Percentiles rank a stretch among this genome's conserved stretches.
phyloP scores from a whole-genome alignment of 2,329 filamentous ascomycete genomes.

The Chaetothyriales sp. region DNA sequence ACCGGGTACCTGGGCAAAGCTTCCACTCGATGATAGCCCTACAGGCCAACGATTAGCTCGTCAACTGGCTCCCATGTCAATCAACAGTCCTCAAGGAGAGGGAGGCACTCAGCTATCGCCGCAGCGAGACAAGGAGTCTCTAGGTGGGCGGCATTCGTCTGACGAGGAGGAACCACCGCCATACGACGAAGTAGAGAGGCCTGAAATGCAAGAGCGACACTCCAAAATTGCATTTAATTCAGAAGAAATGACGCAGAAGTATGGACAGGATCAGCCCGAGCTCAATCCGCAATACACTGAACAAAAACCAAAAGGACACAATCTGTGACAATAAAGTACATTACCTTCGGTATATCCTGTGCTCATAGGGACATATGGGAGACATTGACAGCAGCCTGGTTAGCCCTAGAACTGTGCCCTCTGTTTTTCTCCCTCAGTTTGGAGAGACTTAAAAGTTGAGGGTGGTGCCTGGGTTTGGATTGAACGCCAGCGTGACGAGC shows the following conservation, averaged over 20 bases:
- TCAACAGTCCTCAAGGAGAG: slow-evolving; percentile 11
- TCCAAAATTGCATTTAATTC: slow-evolving; percentile 17
- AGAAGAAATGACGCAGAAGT: slow-evolving; percentile 15
- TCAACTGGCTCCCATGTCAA: slow-evolving; percentile 17
- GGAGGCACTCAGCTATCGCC: slow-evolving; percentile 14
- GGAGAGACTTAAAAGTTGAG: too few relatives aligned
- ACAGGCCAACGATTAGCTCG: slow-evolving; percentile 1
- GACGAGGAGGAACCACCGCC: slow-evolving; percentile 16
- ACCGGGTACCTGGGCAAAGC: neutral
- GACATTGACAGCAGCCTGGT: too few relatives aligned
- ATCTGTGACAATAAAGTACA: too few relatives aligned
- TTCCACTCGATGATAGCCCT: neutral
- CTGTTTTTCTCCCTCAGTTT: too few relatives aligned
- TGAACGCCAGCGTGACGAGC: too few relatives aligned
- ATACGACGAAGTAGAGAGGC: slow-evolving; percentile 24
- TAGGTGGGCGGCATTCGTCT: slow-evolving; percentile 2
- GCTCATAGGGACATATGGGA: too few relatives aligned
- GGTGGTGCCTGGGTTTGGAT: too few relatives aligned
- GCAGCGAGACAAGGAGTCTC: slow-evolving; percentile 7
- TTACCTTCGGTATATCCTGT: too few relatives aligned
- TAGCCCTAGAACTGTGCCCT: too few relatives aligned
- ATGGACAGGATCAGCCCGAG: slow-evolving; percentile 4
- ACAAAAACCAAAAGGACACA: too few relatives aligned
- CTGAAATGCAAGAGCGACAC: slow-evolving; percentile 29
- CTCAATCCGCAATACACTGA: neutral